These are phyloP conservation scores for Pontederia crassipes DNA, from an alignment of 176 grass and related monocot species.

Conservation along the genomic window DNA sequence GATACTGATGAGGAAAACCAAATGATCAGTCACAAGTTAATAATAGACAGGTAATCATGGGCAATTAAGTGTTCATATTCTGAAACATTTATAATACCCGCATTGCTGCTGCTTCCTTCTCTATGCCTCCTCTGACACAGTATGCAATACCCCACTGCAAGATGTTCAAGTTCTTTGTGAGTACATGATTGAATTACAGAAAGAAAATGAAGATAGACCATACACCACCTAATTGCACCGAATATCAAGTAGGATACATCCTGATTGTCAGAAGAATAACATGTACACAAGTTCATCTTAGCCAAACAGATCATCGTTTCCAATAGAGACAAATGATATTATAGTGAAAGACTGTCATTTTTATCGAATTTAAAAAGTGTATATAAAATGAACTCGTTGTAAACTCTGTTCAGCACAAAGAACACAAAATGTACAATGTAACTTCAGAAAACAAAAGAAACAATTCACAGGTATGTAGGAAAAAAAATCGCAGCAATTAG, in stretches of 20 bases:
- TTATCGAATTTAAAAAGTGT: too few relatives aligned
- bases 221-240: too few relatives aligned
- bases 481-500: too few relatives aligned
- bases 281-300: too few relatives aligned
- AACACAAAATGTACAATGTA: neutral
- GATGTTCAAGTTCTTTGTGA: neutral
- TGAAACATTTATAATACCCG: conserved; percentile 13
- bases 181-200: neutral
- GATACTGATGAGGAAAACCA: conserved; percentile 22
- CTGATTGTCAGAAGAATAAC: too few relatives aligned
- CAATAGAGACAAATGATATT: too few relatives aligned
- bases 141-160: conserved; percentile 36
- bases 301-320: too few relatives aligned
- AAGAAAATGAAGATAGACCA: neutral
- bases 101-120: conserved; percentile 28
- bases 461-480: neutral
- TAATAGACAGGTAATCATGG: neutral
- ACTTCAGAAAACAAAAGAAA: neutral
- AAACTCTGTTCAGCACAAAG: too few relatives aligned
- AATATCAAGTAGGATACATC: too few relatives aligned
- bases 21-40: neutral
- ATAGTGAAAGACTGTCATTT: too few relatives aligned
- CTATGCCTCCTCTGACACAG: conserved; percentile 25
- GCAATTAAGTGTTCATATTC: neutral
- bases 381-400: too few relatives aligned